Conservation (phyloP, 257 asterid species). For the Scutellaria barbata region DNA sequence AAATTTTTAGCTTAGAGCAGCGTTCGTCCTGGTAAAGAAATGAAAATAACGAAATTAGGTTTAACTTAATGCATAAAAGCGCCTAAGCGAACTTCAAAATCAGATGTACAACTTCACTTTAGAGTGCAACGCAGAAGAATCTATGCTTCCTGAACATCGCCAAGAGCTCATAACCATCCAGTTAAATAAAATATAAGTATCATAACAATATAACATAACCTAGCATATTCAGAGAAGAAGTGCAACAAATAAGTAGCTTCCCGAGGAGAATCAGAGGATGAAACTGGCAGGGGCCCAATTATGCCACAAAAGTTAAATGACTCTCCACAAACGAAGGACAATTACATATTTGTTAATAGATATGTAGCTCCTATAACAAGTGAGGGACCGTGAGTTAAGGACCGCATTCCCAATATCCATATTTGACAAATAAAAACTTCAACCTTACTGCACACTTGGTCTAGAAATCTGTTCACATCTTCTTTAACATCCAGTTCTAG, state of each 20-base stretch:
- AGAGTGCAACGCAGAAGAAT: slow-evolving; percentile 4
- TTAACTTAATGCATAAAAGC: slow-evolving; percentile 27
- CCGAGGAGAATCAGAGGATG: not conserved
- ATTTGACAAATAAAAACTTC: no score
- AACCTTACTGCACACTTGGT: no score
- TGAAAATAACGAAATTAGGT: slow-evolving; percentile 15
- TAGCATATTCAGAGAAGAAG: not conserved
- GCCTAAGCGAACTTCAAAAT: slow-evolving; percentile 18
- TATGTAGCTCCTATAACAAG: no score
- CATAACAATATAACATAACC: not conserved
- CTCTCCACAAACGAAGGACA: slow-evolving; percentile 10
- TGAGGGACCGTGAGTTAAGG: no score
- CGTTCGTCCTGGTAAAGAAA: slow-evolving; percentile 84
- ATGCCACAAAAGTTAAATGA: slow-evolving; percentile 13
- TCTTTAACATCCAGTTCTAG: no score
- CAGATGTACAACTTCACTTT: slow-evolving; percentile 5
- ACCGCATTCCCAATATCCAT: no score
- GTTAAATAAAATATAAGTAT: not conserved
- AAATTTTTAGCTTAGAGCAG: slow-evolving; percentile 90
- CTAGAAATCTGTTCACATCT: no score
- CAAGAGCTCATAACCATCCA: not conserved
- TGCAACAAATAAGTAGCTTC: slow-evolving; percentile 6
- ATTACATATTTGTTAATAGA: no score
- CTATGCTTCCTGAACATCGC: slow-evolving; percentile 13
- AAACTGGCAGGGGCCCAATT: slow-evolving; percentile 13